A percentile compares a stretch with the other conserved stretches of the same genome.
Evolutionary conservation across 2,329 filamentous ascomycete species (phyloP).

Genomic region (Colletotrichum acutatum): DNA sequence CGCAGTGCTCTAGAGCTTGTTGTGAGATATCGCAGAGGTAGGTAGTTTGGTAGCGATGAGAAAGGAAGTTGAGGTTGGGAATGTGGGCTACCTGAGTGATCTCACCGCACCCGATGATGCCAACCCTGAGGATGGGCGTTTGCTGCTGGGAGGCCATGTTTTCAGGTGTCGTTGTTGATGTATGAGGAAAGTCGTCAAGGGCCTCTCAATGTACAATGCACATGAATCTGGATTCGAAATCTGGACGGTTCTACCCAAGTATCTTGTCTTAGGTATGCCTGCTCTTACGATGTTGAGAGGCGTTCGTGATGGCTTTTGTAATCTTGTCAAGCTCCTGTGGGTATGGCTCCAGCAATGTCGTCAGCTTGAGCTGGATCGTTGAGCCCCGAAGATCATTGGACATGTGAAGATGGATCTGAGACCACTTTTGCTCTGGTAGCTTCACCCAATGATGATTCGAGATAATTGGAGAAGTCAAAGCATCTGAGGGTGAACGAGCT

Average conservation of each 20-base stretch:
- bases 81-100: conserved; percentile 65
- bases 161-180: background rate
- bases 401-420: conserved; percentile 8
- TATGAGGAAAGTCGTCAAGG: background rate
- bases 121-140: conserved; percentile 44
- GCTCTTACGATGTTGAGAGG: background rate
- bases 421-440: background rate
- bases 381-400: conserved; percentile 4
- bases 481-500: background rate
- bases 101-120: conserved; percentile 60
- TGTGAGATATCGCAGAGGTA: conserved; percentile 63
- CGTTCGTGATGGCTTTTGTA: background rate
- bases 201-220: background rate
- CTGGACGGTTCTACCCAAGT: background rate
- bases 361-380: background rate
- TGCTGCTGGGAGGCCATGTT: conserved; percentile 7
- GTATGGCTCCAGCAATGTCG: background rate
- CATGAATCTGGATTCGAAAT: background rate
- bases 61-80: conserved; percentile 57
- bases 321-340: background rate
- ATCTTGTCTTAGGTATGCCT: background rate
- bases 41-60: conserved; percentile 55
- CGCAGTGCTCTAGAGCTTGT: conserved; percentile 42
- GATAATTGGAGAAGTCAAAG: background rate
- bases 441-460: conserved; percentile 19